Base-by-base conservation (phyloP, 768 basidiomycete species). In the Coprinellus aureogranulatus region DNA sequence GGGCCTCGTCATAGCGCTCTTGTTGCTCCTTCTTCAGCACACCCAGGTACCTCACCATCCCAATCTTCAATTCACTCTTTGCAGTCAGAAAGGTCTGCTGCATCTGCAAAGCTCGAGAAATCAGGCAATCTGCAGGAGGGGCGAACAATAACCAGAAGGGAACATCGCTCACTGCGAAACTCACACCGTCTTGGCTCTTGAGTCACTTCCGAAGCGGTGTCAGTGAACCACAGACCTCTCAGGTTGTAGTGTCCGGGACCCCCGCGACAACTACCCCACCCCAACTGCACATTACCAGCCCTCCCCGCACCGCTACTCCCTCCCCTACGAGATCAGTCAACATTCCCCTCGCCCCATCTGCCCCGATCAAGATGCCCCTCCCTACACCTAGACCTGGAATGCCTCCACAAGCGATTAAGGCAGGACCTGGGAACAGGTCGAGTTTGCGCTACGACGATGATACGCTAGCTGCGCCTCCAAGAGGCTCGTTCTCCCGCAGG, bases 181-280 rank as follows among this genome's bases (percentile, higher is more conserved):
- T 90, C 40, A 76, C 89, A 1, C 82, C 89, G 1, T 79, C 87
- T n/a, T 92, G 90, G 90, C 70, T 92, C 11, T 87, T 90, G 69
- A 89, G 85, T 64, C 81, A 86, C 4, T 92, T 92, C 10, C 41
- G 88, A 31, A 84, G 81, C 57, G 81, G 76, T 0, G 76, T 80
- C 6, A 83, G 80, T 61, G 86, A 89, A 66, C 79, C 87, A 1
- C 84, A 88, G 61, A 85, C 84, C 1, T 80, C 80, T 2, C 71
- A 81, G 14, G 74, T 83, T 4, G 82, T 81, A 27, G 84, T 78
- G 2, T 79, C 81, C 3, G 78, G 80, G 3, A 76, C 75, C 1
- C 68, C 78, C 18, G 55, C 50, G 8, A 52, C 50, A 6, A 62
- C 68, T 59, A 64, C 61, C 16, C 55, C 69, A 25, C 58, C 59